phyloP scores from a whole-genome alignment of 192 early-diverging fungal genomes.

The Geranomyces variabilis region DNA sequence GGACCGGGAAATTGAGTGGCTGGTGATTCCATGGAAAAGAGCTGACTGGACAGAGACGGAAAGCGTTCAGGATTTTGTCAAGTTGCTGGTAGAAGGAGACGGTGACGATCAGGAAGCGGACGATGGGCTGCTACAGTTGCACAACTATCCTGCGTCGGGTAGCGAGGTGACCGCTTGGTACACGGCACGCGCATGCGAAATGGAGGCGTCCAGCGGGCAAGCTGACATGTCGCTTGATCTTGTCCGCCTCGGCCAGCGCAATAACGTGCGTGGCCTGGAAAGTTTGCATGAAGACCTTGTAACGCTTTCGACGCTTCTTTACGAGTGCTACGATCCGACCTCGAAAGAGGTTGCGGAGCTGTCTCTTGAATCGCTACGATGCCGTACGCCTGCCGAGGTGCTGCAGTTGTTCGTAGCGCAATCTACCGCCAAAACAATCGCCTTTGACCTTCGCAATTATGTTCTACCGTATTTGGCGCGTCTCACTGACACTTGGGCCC shows the following conservation, averaged over 20 bases:
- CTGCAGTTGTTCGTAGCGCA: conserved; percentile 19
- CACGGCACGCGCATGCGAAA: conserved; percentile 53
- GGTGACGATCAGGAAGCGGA: conserved; percentile 11
- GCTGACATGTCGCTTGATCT: conserved; percentile 58
- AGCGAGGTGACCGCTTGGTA: conserved; percentile 63
- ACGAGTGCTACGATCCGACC: conserved; percentile 53
- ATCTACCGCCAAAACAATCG: background rate
- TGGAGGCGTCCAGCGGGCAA: conserved; percentile 58
- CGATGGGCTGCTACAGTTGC: background rate
- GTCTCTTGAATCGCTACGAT: conserved; percentile 42
- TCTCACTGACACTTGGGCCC: background rate
- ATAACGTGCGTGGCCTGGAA: conserved; percentile 56
- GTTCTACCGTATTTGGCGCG: conserved; percentile 26
- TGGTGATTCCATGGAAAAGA: conserved; percentile 60
- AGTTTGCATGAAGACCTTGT: conserved; percentile 58
- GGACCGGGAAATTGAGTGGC: conserved; percentile 43
- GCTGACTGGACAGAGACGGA: conserved; percentile 62
- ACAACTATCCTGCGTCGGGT: conserved; percentile 53
- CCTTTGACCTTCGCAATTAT: background rate
- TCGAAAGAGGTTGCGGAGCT: conserved; percentile 25
- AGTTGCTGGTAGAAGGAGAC: conserved; percentile 34
- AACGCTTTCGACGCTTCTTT: conserved; percentile 61
- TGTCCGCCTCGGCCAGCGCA: conserved; percentile 53
- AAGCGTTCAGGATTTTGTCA: conserved; percentile 44
- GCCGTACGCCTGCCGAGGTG: conserved; percentile 43